Conservation (phyloP, 1,284 basidiomycete genomes). For the Cutaneotrichosporon dermatis region DNA sequence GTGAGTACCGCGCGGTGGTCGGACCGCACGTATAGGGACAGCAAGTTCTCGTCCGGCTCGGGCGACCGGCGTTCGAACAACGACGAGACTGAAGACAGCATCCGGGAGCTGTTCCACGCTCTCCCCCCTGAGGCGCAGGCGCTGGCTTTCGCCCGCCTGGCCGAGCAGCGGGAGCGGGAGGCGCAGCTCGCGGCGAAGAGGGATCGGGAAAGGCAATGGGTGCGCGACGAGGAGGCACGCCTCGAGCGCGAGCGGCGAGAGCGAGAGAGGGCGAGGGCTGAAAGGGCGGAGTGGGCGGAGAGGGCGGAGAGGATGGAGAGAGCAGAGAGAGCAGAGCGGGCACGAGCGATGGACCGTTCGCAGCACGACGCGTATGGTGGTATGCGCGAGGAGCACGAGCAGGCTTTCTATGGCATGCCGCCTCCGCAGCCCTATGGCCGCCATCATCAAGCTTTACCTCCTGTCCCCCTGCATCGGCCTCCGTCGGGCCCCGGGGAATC, state of each 20-base stretch:
- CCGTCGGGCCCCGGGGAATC: too few species aligned
- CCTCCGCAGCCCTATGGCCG: too few species aligned
- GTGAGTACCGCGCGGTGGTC: neutral
- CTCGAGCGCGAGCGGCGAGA: neutral
- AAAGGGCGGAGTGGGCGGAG: neutral
- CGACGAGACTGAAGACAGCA: neutral
- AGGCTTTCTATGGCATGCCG: too few species aligned
- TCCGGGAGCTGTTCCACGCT: conserved; percentile 13
- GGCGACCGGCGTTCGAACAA: neutral
- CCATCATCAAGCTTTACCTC: neutral
- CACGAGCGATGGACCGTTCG: too few species aligned
- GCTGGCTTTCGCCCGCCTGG: conserved; percentile 7
- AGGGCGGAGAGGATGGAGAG: neutral
- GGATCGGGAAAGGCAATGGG: neutral
- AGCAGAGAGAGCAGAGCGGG: too few species aligned
- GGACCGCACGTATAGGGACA: neutral
- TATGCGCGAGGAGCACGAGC: too few species aligned
- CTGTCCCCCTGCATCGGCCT: neutral
- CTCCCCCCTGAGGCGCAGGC: conserved; percentile 13
- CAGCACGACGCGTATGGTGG: neutral
- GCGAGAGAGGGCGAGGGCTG: neutral
- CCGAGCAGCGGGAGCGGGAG: conserved; percentile 2
- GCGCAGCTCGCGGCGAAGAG: neutral
- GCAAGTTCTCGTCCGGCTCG: neutral
- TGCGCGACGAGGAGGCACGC: neutral